These are phyloP conservation scores for Tuctoria greenei DNA, from an alignment of 176 grass and related monocot genomes.

Conservation along the genomic window DNA sequence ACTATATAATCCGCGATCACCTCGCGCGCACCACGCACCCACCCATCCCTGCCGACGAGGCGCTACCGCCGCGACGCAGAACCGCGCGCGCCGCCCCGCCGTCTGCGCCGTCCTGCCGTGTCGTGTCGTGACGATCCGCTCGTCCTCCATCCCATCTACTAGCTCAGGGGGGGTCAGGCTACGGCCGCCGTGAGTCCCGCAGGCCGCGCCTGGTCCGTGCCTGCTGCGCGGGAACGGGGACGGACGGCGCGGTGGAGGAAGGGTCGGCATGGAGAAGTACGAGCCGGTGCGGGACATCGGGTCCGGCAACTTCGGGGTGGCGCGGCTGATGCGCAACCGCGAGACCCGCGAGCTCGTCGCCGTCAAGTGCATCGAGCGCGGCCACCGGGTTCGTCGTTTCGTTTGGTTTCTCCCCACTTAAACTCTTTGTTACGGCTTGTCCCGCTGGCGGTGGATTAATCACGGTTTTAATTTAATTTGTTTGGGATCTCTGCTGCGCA, in stretches of 20 bases:
- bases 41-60: slow-evolving; percentile 19
- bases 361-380: slow-evolving; percentile 90
- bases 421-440: neutral
- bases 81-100: slow-evolving; percentile 1
- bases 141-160: neutral
- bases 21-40: slow-evolving; percentile 42
- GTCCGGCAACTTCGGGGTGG: slow-evolving; percentile 90
- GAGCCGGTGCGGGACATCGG: slow-evolving; percentile 86
- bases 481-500: slow-evolving; percentile 42
- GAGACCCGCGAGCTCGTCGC: slow-evolving; percentile 87
- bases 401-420: neutral
- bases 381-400: slow-evolving; percentile 52
- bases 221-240: neutral
- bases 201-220: neutral
- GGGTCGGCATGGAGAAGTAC: slow-evolving; percentile 70
- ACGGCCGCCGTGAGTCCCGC: neutral
- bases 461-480: slow-evolving; percentile 7
- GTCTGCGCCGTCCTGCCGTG: neutral
- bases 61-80: slow-evolving; percentile 17
- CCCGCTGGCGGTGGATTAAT: slow-evolving; percentile 33
- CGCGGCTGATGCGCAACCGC: slow-evolving; percentile 77
- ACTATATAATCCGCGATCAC: slow-evolving; percentile 44
- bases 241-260: neutral
- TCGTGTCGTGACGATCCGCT: neutral
- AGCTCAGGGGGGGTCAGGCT: neutral